These are phyloP conservation scores for Exophiala alcalophila DNA, from an alignment of 2,329 filamentous ascomycete genomes.

Conservation along the genomic window DNA sequence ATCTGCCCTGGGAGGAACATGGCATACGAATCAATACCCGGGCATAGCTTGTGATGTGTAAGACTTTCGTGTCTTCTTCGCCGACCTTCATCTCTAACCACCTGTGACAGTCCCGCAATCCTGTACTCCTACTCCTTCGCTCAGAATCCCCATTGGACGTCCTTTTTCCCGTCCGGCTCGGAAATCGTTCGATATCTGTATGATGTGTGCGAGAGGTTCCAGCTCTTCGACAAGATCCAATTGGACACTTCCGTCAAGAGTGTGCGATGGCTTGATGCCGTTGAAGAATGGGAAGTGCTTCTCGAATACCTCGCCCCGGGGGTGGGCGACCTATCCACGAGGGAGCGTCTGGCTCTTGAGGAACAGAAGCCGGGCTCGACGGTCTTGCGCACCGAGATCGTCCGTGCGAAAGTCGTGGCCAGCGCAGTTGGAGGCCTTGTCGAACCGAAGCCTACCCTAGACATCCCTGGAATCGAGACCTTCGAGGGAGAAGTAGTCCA, in stretches of 20 bases:
- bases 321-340: slow-evolving; percentile 51
- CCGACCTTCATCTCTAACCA: not conserved
- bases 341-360: slow-evolving; percentile 47
- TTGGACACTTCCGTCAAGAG: slow-evolving; percentile 56
- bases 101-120: slow-evolving; percentile 45
- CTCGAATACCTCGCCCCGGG: slow-evolving; percentile 52
- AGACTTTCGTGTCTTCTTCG: slow-evolving; percentile 11
- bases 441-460: slow-evolving; percentile 46
- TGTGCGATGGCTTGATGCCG: slow-evolving; percentile 52
- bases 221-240: slow-evolving; percentile 57
- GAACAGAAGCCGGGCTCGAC: slow-evolving; percentile 44
- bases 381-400: slow-evolving; percentile 50
- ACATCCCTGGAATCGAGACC: slow-evolving; percentile 51
- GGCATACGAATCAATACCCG: slow-evolving; percentile 62
- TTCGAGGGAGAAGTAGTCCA: slow-evolving; percentile 58
- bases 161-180: slow-evolving; percentile 47
- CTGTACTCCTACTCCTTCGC: slow-evolving; percentile 59
- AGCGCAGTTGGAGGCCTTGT: slow-evolving; percentile 56
- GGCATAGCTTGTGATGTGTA: slow-evolving; percentile 57
- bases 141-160: slow-evolving; percentile 52
- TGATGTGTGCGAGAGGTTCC: slow-evolving; percentile 51
- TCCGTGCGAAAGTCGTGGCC: slow-evolving; percentile 55
- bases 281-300: slow-evolving; percentile 55
- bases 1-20: slow-evolving; percentile 60
- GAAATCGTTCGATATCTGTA: slow-evolving; percentile 54